Evolutionary conservation across 2,329 filamentous ascomycete genomes (phyloP), one percentile per base, ranked within the genome.

Genomic region (Cercospora beticola): DNA sequence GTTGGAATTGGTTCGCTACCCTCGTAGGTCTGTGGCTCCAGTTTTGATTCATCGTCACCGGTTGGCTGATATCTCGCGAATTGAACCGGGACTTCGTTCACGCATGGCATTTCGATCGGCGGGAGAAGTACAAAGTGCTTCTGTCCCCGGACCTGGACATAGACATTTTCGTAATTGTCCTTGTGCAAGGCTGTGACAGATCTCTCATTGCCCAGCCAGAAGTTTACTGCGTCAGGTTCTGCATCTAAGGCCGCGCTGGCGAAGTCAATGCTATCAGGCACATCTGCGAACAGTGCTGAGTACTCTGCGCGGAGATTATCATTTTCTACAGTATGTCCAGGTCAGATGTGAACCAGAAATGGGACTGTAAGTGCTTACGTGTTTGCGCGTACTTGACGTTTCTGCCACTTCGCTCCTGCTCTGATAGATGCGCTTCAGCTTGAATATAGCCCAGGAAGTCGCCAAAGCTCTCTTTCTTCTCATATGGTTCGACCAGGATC

Each of bases 81-180:
- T 3, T 75, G 74, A 4, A 94, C 81, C 0, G 76, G 73, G 71
- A 81, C 81, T 81, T 94, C 92, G 68, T 88, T 87, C 54, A 93
- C 88, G 70, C 89, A 91, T 0, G 90, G 84, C 72, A 89, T 86
- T 70, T 88, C 91, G 1, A 90, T 78, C 0, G 92, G 89, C n/a
- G 92, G 90, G 1, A 95, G 79, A 1, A 95, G 82, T 0, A 89
- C 85, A 73, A 95, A 95, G 73, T 91, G 88, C 77, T 95, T 95
- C 66, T 82, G 81, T 0, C 92, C 92, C 0, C 88, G 78, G 14
- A 94, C 79, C 75, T 94, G 92, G 1, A 92, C 90, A 78, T 94
- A 95, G 0, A 95, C 85, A 77, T 95, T 95, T 78, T 95, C 92
- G 78, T 94, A 94, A 74, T 91, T 91, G 80, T 95, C 92, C 75